Base-by-base conservation (phyloP, 257 asterid genomes). In the Marsdenia floribunda region DNA sequence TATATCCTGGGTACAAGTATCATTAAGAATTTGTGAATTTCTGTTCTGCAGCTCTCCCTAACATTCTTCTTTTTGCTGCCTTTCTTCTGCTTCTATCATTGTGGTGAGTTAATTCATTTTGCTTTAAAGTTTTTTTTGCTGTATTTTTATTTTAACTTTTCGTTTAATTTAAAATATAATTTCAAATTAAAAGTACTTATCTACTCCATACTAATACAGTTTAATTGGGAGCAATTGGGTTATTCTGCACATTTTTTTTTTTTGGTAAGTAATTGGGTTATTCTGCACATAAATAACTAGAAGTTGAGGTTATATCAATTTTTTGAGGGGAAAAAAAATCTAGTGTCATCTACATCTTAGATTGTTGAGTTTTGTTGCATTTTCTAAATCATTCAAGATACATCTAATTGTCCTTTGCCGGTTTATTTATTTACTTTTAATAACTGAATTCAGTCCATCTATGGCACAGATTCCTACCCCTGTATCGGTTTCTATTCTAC, bases 41-140 rank as follows among this genome's bases (percentile, higher is more conserved):
- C 53, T 78, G 14, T 78, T 71, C 86, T 88, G 89, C 97, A 94
- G 98, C 98, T 80, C 80, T 83, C 83, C 97, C 99, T 65, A 86
- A 85, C 82, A 90, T 94, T 79, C 85, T 92, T 65, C 86, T 87
- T 77, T 75, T 94, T 81, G 91, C 94, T 47, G 96, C 96, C 80
- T 93, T 90, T 89, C 93, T 91, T 78, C 88, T 92, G 61, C 98
- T 89, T 76, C 89, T 92, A 73, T 92, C 98, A 75, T 92, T 85
- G 88, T 91, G 98, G 98, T 93, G 82, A 82, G 93, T 80, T 80
- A 24, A 68, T 67, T 44, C 21, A 9, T 55, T 71, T 65, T 57
- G 77, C 67, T 73, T 65, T 35, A 16, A 50, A 14, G 55, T 19
- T 68, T 44, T 68, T 42, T 44, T 68, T 42, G 75, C 24, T 29